These are phyloP conservation scores for Sporothrix curviconia DNA, from an alignment of 2,329 filamentous ascomycete species.

Conservation along the genomic window DNA sequence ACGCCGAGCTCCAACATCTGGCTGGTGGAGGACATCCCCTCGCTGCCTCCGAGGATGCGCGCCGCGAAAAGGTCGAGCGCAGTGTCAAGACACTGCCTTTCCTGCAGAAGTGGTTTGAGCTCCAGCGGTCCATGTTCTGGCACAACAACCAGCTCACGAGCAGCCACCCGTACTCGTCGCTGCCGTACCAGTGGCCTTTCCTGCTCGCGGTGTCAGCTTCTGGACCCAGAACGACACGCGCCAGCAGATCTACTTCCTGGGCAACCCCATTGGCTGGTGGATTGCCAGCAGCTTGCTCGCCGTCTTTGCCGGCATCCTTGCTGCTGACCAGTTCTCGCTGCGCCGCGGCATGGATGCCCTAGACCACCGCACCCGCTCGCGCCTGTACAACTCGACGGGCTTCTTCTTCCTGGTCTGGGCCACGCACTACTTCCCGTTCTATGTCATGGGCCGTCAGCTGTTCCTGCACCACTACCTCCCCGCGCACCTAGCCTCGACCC, in stretches of 20 bases:
- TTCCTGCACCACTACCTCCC: conserved; percentile 98
- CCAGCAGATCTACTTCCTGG: conserved; percentile 97
- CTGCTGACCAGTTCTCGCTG: conserved; percentile 87
- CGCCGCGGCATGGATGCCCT: conserved; percentile 89
- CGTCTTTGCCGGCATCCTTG: conserved; percentile 85
- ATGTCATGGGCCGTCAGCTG: conserved; percentile 93
- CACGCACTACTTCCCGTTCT: conserved; percentile 96
- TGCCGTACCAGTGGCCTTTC: conserved; percentile 97
- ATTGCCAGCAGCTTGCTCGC: conserved; percentile 85
- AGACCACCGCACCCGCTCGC: conserved; percentile 85
- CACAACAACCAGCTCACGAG: conserved; percentile 98
- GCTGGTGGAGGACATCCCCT: conserved; percentile 88
- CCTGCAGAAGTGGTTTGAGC: conserved; percentile 88
- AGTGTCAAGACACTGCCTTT: conserved; percentile 82
- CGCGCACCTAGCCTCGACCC: conserved; percentile 80
- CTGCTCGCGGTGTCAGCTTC: conserved; percentile 96
- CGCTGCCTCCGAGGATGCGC: conserved; percentile 62
- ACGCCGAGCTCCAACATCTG: conserved; percentile 86
- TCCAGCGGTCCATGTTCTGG: conserved; percentile 97
- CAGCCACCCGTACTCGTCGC: conserved; percentile 91
- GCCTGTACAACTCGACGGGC: conserved; percentile 95
- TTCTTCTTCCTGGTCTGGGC: conserved; percentile 99
- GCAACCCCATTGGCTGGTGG: conserved; percentile 98
- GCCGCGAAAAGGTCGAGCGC: conserved; percentile 67
- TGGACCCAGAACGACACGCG: conserved; percentile 95